phyloP scores from a whole-genome alignment of 83 land plant species.

The Larix sibirica region DNA sequence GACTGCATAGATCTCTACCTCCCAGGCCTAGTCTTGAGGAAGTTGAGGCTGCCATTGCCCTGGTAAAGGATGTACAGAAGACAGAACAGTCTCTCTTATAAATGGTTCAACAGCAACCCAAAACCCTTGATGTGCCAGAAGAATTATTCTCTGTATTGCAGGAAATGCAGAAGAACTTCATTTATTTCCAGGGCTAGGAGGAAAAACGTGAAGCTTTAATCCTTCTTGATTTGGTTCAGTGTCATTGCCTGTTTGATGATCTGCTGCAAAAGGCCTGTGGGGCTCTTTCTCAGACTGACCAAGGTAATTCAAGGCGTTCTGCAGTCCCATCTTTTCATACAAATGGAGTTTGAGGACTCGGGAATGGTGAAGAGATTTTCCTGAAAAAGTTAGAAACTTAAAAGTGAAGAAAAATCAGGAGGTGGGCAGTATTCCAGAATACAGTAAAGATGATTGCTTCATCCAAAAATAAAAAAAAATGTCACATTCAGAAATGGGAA shows the following conservation, averaged over 20 bases:
- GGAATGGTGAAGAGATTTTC: background rate
- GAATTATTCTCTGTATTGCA: constrained; percentile 42
- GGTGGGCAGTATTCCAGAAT: constrained; percentile 1
- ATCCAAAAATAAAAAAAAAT: constrained; percentile 30
- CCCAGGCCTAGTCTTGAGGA: constrained; percentile 45
- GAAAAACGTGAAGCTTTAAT: constrained; percentile 42
- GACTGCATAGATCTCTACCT: constrained; percentile 45
- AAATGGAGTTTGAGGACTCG: background rate
- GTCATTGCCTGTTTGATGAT: constrained; percentile 44
- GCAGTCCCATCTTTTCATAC: background rate
- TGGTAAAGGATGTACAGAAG: constrained; percentile 40
- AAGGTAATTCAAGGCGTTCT: constrained; percentile 1
- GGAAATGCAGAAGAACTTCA: constrained; percentile 52
- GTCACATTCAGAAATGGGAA: constrained; percentile 17
- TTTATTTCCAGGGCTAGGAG: constrained; percentile 34
- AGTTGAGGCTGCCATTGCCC: constrained; percentile 37
- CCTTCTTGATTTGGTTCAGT: constrained; percentile 24
- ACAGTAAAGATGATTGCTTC: constrained; percentile 46
- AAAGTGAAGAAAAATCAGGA: constrained; percentile 21
- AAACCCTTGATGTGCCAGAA: constrained; percentile 34
- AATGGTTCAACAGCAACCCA: constrained; percentile 23
- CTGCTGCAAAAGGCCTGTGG: constrained; percentile 40
- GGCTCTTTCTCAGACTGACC: background rate
- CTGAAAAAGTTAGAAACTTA: background rate
- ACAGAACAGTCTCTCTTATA: constrained; percentile 43